Conservation (phyloP, 306 rosid species). For the Myrica gale region DNA sequence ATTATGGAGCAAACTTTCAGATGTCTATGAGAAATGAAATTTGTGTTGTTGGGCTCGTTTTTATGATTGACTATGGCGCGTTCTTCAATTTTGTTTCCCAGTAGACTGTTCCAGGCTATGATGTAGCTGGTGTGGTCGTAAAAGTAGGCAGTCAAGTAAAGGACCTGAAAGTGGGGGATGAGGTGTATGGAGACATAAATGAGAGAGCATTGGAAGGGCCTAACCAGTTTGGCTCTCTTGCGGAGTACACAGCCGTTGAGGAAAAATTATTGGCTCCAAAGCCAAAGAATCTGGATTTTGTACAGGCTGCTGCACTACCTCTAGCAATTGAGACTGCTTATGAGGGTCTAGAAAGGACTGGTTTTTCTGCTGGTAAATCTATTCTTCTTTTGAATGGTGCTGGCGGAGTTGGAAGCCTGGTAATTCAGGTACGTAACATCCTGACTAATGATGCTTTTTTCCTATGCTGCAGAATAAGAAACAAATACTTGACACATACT, state of each 20-base stretch:
- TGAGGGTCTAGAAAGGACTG: constrained; percentile 79
- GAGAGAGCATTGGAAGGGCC: constrained; percentile 93
- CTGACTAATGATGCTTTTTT: background rate
- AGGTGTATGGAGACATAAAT: constrained; percentile 76
- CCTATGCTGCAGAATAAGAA: background rate
- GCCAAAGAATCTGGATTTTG: constrained; percentile 75
- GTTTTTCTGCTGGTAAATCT: constrained; percentile 82
- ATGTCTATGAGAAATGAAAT: background rate
- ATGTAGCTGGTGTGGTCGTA: constrained; percentile 86
- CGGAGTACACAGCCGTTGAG: constrained; percentile 91
- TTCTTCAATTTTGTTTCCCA: constrained; percentile 15
- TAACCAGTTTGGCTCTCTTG: constrained; percentile 80
- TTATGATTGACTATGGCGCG: background rate
- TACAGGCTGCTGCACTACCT: constrained; percentile 80
- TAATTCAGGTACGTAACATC: constrained; percentile 66
- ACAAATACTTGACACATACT: background rate
- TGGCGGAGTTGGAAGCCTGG: constrained; percentile 95
- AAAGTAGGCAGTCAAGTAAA: constrained; percentile 76
- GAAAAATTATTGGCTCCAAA: constrained; percentile 73
- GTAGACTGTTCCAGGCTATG: constrained; percentile 95
- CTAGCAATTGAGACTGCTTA: constrained; percentile 89
- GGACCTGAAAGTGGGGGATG: constrained; percentile 80
- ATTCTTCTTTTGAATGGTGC: constrained; percentile 87
- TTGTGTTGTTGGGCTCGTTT: background rate
- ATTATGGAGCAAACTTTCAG: background rate